These are phyloP conservation scores for Daldinia bambusicola DNA, from an alignment of 495 filamentous ascomycete genomes.

Conservation along the genomic window DNA sequence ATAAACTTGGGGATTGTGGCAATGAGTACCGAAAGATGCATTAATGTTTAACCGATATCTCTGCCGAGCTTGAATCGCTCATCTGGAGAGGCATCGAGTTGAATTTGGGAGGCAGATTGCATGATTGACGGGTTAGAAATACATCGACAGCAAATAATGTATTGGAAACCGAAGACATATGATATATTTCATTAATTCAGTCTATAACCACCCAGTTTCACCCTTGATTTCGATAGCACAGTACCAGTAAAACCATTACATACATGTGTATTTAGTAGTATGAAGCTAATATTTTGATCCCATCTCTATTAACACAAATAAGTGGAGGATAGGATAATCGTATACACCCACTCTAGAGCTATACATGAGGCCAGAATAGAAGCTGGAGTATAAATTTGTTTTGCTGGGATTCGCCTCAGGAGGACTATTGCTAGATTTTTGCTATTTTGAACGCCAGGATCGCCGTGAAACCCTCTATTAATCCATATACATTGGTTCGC, in stretches of 20 bases:
- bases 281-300: constrained; percentile 5
- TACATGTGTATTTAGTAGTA: neutral
- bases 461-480: constrained; percentile 33
- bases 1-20: constrained; percentile 56
- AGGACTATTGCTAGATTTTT: constrained; percentile 7
- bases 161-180: neutral
- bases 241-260: neutral
- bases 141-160: too few relatives aligned
- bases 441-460: constrained; percentile 40
- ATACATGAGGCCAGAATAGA: constrained; percentile 15
- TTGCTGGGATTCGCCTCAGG: constrained; percentile 2
- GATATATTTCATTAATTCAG: neutral
- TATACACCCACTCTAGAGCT: constrained; percentile 16
- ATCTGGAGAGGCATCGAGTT: too few relatives aligned
- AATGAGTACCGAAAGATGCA: constrained; percentile 54
- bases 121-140: too few relatives aligned
- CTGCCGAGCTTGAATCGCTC: too few relatives aligned
- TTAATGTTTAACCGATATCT: constrained; percentile 4
- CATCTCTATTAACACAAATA: constrained; percentile 35
- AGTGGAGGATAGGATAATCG: constrained; percentile 24
- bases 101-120: neutral
- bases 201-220: neutral
- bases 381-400: constrained; percentile 18
- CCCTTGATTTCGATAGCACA: neutral
- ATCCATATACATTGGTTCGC: constrained; percentile 57